These are phyloP conservation scores for Diutina sp. DNA, from an alignment of 1,139 yeast genomes.

Conservation along the genomic window DNA sequence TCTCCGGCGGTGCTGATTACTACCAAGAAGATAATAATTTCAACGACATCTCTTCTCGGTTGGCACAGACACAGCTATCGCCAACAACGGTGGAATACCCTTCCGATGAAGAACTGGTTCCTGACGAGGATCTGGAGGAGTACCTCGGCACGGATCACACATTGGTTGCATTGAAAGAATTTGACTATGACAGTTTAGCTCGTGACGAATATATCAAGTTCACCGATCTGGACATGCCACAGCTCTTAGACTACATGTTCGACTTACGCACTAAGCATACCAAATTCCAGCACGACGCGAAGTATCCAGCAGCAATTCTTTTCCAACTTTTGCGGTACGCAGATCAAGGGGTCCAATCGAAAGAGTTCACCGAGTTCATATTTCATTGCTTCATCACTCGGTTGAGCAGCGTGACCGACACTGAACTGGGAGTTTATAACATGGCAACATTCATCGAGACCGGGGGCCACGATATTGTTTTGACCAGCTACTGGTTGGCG, in stretches of 20 bases:
- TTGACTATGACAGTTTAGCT: constrained; percentile 33
- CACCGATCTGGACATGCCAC: constrained; percentile 55
- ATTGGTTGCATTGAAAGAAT: constrained; percentile 11
- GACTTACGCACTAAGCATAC: constrained; percentile 17
- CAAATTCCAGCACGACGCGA: constrained; percentile 38
- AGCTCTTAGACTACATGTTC: constrained; percentile 43
- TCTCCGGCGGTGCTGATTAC: constrained; percentile 7
- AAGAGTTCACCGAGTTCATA: constrained; percentile 41
- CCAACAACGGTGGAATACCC: constrained; percentile 11
- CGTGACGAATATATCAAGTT: constrained; percentile 42
- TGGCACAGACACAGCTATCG: neutral
- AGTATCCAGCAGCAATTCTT: constrained; percentile 54
- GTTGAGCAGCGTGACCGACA: constrained; percentile 44
- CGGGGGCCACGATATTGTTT: constrained; percentile 51
- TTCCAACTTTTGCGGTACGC: constrained; percentile 60
- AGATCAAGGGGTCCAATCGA: constrained; percentile 38
- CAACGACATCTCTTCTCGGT: constrained; percentile 26
- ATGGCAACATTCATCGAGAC: constrained; percentile 18
- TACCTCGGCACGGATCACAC: neutral
- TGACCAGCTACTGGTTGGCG: constrained; percentile 63
- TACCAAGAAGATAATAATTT: constrained; percentile 18
- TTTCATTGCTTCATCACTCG: constrained; percentile 50
- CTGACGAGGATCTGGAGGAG: constrained; percentile 8
- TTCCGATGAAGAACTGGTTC: neutral
- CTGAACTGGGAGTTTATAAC: constrained; percentile 47